Evolutionary conservation across 2,329 filamentous ascomycete species (phyloP).

Genomic region (Sclerotinia glacialis): DNA sequence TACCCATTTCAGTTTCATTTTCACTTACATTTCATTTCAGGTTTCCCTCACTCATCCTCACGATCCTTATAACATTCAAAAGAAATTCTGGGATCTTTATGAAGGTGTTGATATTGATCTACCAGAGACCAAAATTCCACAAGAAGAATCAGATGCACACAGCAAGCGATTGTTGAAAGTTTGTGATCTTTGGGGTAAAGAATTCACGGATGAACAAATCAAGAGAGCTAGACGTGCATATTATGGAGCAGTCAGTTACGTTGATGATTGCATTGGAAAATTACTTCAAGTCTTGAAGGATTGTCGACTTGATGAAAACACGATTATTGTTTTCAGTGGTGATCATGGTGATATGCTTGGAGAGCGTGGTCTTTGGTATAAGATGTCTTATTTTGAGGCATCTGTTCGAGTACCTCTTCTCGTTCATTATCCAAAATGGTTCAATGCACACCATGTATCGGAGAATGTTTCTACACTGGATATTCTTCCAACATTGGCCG

Average conservation of each 20-base stretch:
- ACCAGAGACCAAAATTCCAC: constrained; percentile 72
- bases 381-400: constrained; percentile 95
- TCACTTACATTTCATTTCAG: constrained; percentile 3
- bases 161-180: constrained; percentile 83
- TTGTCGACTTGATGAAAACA: constrained; percentile 77
- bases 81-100: constrained; percentile 91
- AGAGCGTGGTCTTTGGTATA: constrained; percentile 90
- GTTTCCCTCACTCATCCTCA: constrained; percentile 90
- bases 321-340: constrained; percentile 87
- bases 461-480: constrained; percentile 91
- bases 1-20: neutral
- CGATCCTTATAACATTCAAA: constrained; percentile 90
- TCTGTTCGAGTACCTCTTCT: constrained; percentile 87
- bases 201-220: constrained; percentile 82
- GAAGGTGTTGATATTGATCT: constrained; percentile 83
- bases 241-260: constrained; percentile 89
- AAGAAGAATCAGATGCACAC: constrained; percentile 81
- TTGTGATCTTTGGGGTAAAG: constrained; percentile 79
- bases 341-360: constrained; percentile 97
- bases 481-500: constrained; percentile 83
- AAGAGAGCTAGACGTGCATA: constrained; percentile 83
- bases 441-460: constrained; percentile 70
- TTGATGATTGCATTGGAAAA: constrained; percentile 87
- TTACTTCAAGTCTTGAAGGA: constrained; percentile 74
- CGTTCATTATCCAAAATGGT: constrained; percentile 74